Evolutionary conservation across 129 eudicot species (phyloP).

Genomic region (Logfia minima): DNA sequence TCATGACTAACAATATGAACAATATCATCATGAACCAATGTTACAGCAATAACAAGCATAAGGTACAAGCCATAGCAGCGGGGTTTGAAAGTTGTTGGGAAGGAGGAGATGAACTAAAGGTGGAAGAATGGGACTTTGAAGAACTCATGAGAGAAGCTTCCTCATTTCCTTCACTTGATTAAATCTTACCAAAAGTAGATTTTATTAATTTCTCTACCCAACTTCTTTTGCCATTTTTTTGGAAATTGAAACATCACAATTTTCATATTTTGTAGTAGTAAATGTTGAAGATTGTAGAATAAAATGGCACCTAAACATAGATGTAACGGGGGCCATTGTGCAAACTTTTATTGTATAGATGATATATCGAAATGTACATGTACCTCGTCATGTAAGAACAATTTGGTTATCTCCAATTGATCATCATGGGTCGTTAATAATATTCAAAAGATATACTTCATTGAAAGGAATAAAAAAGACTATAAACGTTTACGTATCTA

Average conservation of each 20-base stretch:
- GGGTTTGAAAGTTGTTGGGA: conserved; percentile 56
- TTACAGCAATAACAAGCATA: conserved; percentile 39
- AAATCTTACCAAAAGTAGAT: conserved; percentile 24
- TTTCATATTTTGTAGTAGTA: conserved; percentile 28
- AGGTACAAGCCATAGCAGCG: conserved; percentile 36
- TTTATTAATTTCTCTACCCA: conserved; percentile 18
- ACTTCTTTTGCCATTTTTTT: conserved; percentile 31
- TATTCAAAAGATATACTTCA: background rate
- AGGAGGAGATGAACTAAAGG: conserved; percentile 61
- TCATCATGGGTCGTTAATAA: conserved; percentile 27
- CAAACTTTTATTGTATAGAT: conserved; percentile 26
- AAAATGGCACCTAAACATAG: conserved; percentile 30
- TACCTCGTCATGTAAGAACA: conserved; percentile 30
- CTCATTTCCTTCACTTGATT: conserved; percentile 61
- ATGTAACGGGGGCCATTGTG: conserved; percentile 27
- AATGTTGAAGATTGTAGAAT: conserved; percentile 31
- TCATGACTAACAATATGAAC: conserved; percentile 35
- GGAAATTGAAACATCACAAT: conserved; percentile 19
- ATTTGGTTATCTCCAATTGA: conserved; percentile 15
- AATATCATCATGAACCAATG: conserved; percentile 32
- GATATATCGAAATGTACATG: conserved; percentile 34
- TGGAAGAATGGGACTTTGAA: conserved; percentile 90
- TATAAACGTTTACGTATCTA: background rate
- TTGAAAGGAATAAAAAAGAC: no score
- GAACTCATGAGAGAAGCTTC: conserved; percentile 77